A percentile compares a stretch with the other conserved stretches of the same genome.
Conservation (phyloP, 73 alveolate species). For the Paramecium primaurelia region DNA sequence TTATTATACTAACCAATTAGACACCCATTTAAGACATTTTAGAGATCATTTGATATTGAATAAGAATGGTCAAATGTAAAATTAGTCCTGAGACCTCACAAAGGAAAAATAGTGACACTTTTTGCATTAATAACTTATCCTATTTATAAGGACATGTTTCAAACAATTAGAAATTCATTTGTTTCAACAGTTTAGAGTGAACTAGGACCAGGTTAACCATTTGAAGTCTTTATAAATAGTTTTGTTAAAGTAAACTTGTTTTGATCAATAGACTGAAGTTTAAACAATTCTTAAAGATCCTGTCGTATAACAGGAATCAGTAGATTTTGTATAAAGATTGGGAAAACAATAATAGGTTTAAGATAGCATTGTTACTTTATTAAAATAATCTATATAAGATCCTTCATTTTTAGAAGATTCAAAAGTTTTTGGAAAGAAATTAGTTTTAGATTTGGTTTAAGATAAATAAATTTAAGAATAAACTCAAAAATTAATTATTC, state of each 20-base stretch:
- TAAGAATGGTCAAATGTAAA: background rate
- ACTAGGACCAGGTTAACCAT: background rate
- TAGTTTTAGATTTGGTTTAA: background rate
- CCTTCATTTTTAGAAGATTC: constrained; percentile 24
- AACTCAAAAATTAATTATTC: background rate
- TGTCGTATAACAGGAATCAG: background rate
- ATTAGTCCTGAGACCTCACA: background rate
- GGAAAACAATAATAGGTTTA: background rate
- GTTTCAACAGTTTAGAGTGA: background rate
- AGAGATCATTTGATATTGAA: background rate
- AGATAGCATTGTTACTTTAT: background rate
- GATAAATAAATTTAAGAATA: constrained; percentile 13
- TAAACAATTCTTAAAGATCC: background rate
- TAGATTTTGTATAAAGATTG: constrained; percentile 38
- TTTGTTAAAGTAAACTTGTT: constrained; percentile 14
- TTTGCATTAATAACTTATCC: constrained; percentile 21
- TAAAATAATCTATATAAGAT: background rate
- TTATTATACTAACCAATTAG: background rate
- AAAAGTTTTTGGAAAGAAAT: constrained; percentile 32
- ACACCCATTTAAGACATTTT: constrained; percentile 9
- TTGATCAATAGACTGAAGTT: constrained; percentile 18
- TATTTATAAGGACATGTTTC: background rate
- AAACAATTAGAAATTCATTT: background rate
- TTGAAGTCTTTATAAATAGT: background rate
- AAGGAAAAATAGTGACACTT: background rate